Evolutionary conservation across 139 green algal species (phyloP), one percentile per base, ranked within the genome.

Genomic region (Pseudopediastrum boryanum): DNA sequence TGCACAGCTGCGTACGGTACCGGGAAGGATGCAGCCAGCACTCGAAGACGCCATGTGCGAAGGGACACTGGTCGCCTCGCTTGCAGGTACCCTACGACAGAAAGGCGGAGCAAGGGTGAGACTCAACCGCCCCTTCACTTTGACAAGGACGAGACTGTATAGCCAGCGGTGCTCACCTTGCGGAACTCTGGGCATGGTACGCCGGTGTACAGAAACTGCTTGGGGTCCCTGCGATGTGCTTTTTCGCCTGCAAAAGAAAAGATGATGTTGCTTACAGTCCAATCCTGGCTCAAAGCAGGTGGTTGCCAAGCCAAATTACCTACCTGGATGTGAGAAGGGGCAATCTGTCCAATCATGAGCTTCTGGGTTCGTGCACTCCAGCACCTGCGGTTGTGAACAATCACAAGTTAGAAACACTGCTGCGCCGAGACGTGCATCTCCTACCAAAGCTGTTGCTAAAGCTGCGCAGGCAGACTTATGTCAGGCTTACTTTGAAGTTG

Each of bases 31-130:
- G 94, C 82, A 98, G 91, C 90, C 92, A 96, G 90, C 83, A 91
- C 87, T 98, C 94, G 80, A 96, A 98, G 16, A 97, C 91, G 51
- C 94, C 93, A 79, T 97, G 93, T 0, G 90, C 86, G 83, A 92
- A 97, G 21, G 85, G 85, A 83, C 93, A 97, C 5, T 48, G 10
- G 69, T 95, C 91, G 33, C 93, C 92, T 27, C 86, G 78, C 12
- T 81, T 72, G 79, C 87, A 92, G 82, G 86, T 89, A 61, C 87
- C 35, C n/a, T 48, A n/a, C 33, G 65, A 51, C 50, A 77, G 5
- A 35, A 51, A 38, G 31, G 46, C 33, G 6, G 10, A 41, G 3
- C 27, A 29, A 36, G 9, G 31, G 35, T 23, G 5, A 48, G 25
- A 71, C n/a, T n/a, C 27, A 69, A 13, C 61, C 6, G 16, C 41